A percentile compares a stretch with the other conserved stretches of the same genome.
phyloP scores from a whole-genome alignment of 108 stramenopile species.

The Cylindrotheca fusiformis region DNA sequence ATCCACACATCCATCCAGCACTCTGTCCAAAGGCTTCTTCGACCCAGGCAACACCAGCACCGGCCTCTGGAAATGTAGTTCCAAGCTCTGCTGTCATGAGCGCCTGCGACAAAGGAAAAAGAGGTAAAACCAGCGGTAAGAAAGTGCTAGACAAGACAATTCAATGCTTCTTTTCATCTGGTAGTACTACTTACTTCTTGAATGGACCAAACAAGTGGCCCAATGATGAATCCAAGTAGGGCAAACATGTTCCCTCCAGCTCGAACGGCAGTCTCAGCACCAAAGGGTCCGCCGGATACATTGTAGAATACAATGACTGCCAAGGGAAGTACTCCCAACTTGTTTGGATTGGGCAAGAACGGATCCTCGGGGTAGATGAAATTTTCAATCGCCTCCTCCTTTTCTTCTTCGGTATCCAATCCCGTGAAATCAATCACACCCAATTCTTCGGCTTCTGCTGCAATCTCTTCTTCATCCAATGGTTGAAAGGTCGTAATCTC shows the following conservation, averaged over 20 bases:
- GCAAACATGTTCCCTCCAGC: constrained; percentile 86
- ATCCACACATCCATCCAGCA: constrained; percentile 85
- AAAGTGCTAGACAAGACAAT: too few relatives aligned
- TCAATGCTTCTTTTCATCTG: too few relatives aligned
- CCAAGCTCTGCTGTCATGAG: constrained; percentile 89
- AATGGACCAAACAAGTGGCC: constrained; percentile 89
- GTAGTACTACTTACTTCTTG: constrained; percentile 78
- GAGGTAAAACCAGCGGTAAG: too few relatives aligned
- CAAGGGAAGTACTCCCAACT: constrained; percentile 49
- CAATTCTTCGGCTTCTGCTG: constrained; percentile 6
- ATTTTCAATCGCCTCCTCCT: constrained; percentile 16
- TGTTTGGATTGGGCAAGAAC: constrained; percentile 9
- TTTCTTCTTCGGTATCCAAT: constrained; percentile 10
- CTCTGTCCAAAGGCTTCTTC: constrained; percentile 87
- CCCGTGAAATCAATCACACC: neutral
- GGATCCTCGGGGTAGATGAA: constrained; percentile 12
- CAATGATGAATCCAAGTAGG: constrained; percentile 75
- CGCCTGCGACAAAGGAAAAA: too few relatives aligned
- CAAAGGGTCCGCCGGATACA: constrained; percentile 94
- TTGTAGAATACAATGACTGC: constrained; percentile 90
- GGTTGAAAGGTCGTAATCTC: constrained; percentile 16
- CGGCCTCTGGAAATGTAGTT: constrained; percentile 85
- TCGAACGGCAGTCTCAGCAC: constrained; percentile 84
- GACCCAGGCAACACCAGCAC: constrained; percentile 91
- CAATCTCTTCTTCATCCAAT: constrained; percentile 15